These are phyloP conservation scores for Sphagnum fallax DNA, from an alignment of 228 moss, liverwort and hornwort genomes.

Conservation along the genomic window DNA sequence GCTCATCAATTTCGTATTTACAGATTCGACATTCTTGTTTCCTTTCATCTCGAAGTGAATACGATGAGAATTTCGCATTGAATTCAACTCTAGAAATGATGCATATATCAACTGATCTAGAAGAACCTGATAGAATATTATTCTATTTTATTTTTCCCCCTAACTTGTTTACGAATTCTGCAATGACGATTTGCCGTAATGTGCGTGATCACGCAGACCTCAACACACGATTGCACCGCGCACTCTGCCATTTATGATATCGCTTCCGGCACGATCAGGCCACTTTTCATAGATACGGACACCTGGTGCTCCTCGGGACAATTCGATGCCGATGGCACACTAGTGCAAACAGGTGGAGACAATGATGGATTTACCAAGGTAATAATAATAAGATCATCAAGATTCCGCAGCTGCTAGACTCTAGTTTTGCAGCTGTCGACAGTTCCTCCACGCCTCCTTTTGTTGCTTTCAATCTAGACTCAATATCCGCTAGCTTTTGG, in stretches of 20 bases:
- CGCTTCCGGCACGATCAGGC: constrained; percentile 8
- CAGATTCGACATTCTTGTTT: too few species aligned
- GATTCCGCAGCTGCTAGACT: neutral
- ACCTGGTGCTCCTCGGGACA: constrained; percentile 52
- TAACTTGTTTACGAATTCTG: too few species aligned
- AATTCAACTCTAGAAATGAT: too few species aligned
- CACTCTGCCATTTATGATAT: constrained; percentile 27
- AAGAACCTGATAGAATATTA: too few species aligned
- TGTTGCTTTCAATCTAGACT: too few species aligned
- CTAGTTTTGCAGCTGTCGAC: neutral
- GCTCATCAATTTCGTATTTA: too few species aligned
- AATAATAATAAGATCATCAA: neutral
- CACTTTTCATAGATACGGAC: constrained; percentile 26
- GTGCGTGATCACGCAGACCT: constrained; percentile 1
- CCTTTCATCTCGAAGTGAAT: too few species aligned
- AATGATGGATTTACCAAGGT: constrained; percentile 21
- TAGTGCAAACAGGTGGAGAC: constrained; percentile 44
- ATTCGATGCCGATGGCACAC: constrained; percentile 16
- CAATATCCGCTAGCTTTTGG: constrained; percentile 31
- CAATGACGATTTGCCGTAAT: too few species aligned
- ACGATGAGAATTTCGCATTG: too few species aligned
- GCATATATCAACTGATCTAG: too few species aligned
- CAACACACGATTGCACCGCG: constrained; percentile 26
- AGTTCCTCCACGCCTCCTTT: neutral
- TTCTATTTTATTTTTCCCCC: too few species aligned